phyloP scores from a whole-genome alignment of 306 rosid genomes.

The Crataegus laevigata region DNA sequence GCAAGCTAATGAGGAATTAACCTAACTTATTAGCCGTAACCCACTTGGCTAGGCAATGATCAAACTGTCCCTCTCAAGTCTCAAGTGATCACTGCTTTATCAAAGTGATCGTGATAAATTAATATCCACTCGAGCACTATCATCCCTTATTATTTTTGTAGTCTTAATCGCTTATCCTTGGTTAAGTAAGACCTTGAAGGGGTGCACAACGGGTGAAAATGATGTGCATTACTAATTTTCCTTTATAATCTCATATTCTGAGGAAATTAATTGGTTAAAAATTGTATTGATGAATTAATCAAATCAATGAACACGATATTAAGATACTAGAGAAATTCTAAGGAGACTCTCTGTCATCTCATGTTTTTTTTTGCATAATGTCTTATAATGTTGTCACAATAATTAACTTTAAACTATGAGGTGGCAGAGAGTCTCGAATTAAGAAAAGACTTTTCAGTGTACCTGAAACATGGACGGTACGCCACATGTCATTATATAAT shows the following conservation, averaged over 20 bases:
- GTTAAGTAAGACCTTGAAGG: not conserved
- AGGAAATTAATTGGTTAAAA: not conserved
- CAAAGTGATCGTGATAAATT: too few relatives aligned
- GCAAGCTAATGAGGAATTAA: not conserved
- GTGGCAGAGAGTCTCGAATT: too few relatives aligned
- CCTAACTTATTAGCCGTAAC: not conserved
- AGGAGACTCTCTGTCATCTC: too few relatives aligned
- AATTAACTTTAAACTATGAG: too few relatives aligned
- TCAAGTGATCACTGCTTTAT: not conserved
- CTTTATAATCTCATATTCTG: not conserved
- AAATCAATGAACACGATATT: not conserved
- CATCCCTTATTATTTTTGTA: not conserved
- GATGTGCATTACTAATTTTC: too few relatives aligned
- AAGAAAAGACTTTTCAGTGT: too few relatives aligned
- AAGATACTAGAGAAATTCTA: not conserved
- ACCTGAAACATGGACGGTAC: too few relatives aligned
- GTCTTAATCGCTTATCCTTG: too few relatives aligned
- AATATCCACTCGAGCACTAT: not conserved
- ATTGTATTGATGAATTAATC: not conserved
- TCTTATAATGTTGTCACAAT: too few relatives aligned
- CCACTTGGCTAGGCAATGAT: not conserved
- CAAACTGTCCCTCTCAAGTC: not conserved
- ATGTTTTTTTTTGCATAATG: too few relatives aligned
- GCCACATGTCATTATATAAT: too few relatives aligned
- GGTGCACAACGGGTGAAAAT: too few relatives aligned